Evolutionary conservation across 495 filamentous ascomycete genomes (phyloP).

Genomic region (Talaromyces ruber): DNA sequence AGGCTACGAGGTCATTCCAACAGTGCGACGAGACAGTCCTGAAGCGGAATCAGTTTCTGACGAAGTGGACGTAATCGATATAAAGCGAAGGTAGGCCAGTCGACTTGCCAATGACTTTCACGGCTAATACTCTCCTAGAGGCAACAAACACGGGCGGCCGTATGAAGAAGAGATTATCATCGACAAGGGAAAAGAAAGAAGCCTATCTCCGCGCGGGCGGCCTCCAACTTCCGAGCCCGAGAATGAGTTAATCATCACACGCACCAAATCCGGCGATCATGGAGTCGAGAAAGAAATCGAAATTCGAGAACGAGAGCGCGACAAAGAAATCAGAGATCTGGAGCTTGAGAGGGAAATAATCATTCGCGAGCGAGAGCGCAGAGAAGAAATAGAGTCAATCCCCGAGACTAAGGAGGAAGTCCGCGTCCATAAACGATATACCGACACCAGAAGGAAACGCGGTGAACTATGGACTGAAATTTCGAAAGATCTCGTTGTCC

Average conservation of each 20-base stretch:
- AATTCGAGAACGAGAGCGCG: constrained; percentile 8
- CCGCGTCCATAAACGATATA: constrained; percentile 28
- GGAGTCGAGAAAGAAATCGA: background rate
- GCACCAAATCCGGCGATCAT: constrained; percentile 3
- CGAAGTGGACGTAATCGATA: constrained; percentile 41
- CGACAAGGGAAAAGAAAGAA: constrained; percentile 29
- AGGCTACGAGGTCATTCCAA: constrained; percentile 19
- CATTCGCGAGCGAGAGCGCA: constrained; percentile 8
- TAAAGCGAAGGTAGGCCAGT: constrained; percentile 30
- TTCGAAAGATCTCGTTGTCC: constrained; percentile 82
- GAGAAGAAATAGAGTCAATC: constrained; percentile 3
- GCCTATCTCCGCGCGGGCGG: background rate
- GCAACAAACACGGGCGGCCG: constrained; percentile 19
- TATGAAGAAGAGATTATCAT: constrained; percentile 53
- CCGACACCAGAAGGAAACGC: constrained; percentile 28
- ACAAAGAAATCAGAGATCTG: constrained; percentile 4
- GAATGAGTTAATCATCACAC: constrained; percentile 5
- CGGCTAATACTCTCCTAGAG: constrained; percentile 3
- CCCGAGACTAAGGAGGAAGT: constrained; percentile 14
- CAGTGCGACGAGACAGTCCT: constrained; percentile 29
- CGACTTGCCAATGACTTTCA: background rate
- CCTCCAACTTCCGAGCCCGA: background rate
- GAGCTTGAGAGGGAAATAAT: background rate
- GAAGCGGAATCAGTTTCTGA: constrained; percentile 19
- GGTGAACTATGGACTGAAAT: constrained; percentile 94